phyloP scores from a whole-genome alignment of 306 rosid genomes.

The Hylodesmum podocarpum region DNA sequence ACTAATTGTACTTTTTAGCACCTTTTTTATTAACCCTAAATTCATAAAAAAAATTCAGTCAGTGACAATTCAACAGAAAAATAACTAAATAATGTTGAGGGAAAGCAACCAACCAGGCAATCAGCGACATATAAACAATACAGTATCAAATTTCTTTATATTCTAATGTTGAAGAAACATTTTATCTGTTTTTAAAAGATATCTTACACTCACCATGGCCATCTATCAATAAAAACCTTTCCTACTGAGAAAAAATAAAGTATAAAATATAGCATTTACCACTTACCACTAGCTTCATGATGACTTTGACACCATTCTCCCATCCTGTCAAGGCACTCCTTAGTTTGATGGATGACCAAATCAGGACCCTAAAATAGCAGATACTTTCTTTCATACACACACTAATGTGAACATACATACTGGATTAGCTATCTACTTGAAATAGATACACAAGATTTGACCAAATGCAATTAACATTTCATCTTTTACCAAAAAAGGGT shows the following conservation, averaged over 20 bases:
- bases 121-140: neutral
- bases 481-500: neutral
- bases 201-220: neutral
- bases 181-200: constrained; percentile 26
- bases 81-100: neutral
- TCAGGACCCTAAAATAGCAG: constrained; percentile 82
- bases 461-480: constrained; percentile 2
- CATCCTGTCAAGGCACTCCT: constrained; percentile 86
- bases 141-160: neutral
- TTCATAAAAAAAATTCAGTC: constrained; percentile 31
- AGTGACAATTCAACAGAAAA: constrained; percentile 16
- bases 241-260: constrained; percentile 9
- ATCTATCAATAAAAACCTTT: neutral
- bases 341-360: constrained; percentile 82
- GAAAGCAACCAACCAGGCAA: neutral
- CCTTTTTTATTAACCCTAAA: constrained; percentile 76
- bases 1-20: constrained; percentile 66
- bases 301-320: constrained; percentile 98
- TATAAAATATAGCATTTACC: constrained; percentile 19
- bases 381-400: constrained; percentile 13
- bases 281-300: constrained; percentile 93
- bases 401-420: constrained; percentile 4
- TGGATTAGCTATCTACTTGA: neutral
- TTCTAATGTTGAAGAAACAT: neutral
- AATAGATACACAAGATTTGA: constrained; percentile 9